Conservation (phyloP, 805 yeast species). For the Nakazawaea ernobii region DNA sequence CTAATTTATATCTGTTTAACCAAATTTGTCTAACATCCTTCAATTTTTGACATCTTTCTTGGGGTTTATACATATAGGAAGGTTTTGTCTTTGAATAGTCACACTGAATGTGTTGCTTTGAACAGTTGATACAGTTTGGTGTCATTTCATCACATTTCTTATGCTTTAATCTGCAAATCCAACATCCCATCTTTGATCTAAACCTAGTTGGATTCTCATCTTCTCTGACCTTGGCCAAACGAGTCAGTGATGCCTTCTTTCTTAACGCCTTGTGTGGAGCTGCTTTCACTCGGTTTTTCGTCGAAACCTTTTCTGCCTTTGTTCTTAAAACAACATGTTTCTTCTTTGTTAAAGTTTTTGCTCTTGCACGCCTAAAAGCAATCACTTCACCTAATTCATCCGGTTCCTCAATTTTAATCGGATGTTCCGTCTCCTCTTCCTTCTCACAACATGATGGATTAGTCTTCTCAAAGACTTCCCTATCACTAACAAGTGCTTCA, state of each 20-base stretch:
- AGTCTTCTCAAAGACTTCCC: no score
- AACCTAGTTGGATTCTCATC: neutral
- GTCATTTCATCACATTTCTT: constrained; percentile 5
- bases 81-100: constrained; percentile 2
- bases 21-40: constrained; percentile 4
- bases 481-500: no score
- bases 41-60: neutral
- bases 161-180: constrained; percentile 9
- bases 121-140: constrained; percentile 6
- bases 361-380: no score
- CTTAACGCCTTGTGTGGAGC: no score
- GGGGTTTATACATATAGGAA: neutral
- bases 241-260: neutral
- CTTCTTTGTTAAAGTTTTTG: no score
- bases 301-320: no score
- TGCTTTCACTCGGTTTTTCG: no score
- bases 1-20: constrained; percentile 8
- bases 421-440: no score
- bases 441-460: no score
- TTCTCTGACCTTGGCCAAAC: neutral
- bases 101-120: constrained; percentile 5
- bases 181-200: constrained; percentile 6
- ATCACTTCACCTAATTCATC: no score
- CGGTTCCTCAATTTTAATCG: no score
- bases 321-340: no score